Percentiles rank a stretch among this genome's conserved stretches.
Evolutionary conservation across 108 stramenopile species (phyloP).

Genomic region (Pelagomonas calceolata): DNA sequence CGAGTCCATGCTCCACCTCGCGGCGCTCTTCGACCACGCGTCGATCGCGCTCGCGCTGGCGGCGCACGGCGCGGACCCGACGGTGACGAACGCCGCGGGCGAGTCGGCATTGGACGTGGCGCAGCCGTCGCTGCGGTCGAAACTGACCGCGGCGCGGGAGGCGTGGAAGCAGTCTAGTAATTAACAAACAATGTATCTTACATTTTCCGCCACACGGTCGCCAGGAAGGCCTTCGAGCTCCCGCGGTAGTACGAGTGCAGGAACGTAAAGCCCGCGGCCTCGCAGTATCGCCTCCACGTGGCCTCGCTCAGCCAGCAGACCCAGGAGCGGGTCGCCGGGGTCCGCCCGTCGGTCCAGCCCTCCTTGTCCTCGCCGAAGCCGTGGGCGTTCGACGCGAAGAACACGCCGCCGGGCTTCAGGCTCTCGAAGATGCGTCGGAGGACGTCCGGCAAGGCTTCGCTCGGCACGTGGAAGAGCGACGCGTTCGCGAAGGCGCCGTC

Average conservation of each 20-base stretch:
- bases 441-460: neutral
- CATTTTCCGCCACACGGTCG: neutral
- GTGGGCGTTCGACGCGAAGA: neutral
- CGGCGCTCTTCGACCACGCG: neutral
- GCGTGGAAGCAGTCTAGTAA: too few relatives aligned
- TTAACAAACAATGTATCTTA: too few relatives aligned
- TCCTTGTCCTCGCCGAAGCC: neutral
- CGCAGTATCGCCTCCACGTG: neutral
- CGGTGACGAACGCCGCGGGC: neutral
- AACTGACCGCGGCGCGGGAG: too few relatives aligned
- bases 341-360: neutral
- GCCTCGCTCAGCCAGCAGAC: neutral
- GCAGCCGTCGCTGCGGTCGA: neutral
- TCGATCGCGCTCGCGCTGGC: neutral
- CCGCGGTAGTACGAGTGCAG: neutral
- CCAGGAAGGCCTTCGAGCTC: neutral
- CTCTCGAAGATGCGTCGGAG: neutral
- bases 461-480: neutral
- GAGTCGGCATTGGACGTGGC: neutral
- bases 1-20: slow-evolving; percentile 1
- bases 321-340: neutral
- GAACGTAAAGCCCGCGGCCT: neutral
- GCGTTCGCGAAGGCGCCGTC: slow-evolving; percentile 1
- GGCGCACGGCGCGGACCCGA: neutral
- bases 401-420: neutral